Conservation (phyloP, 1,284 basidiomycete species). For the Trichosporon asahii region DNA sequence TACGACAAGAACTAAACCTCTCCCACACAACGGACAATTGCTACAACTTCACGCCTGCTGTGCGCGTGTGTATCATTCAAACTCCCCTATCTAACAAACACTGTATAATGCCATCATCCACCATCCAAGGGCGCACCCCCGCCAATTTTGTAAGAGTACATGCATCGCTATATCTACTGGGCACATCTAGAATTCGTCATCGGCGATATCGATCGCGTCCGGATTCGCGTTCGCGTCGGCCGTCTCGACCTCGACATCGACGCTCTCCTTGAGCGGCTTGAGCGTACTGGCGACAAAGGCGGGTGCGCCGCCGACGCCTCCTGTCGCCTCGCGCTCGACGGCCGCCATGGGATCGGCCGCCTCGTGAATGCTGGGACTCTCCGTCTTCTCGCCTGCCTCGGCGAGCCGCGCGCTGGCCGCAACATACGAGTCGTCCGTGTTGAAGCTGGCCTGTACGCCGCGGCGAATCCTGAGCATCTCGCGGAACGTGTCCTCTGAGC, state of each 20-base stretch:
- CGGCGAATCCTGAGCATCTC: conserved; percentile 98
- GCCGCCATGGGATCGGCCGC: conserved; percentile 59
- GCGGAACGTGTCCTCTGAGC: conserved; percentile 96
- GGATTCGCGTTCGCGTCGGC: conserved; percentile 42
- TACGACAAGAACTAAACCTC: neutral
- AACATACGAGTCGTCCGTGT: conserved; percentile 82
- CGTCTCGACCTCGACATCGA: conserved; percentile 24
- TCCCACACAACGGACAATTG: neutral
- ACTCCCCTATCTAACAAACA: neutral
- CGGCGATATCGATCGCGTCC: conserved; percentile 50
- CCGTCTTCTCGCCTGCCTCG: conserved; percentile 1
- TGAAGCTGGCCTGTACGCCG: conserved; percentile 96
- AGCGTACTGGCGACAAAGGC: conserved; percentile 64
- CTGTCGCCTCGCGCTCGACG: conserved; percentile 55
- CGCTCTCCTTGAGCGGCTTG: conserved; percentile 31
- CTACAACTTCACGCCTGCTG: neutral
- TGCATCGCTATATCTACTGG: conserved; percentile 7
- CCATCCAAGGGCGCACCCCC: neutral
- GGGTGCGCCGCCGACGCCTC: conserved; percentile 51
- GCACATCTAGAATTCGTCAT: conserved; percentile 42
- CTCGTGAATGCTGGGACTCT: conserved; percentile 38
- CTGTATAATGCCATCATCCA: conserved; percentile 3
- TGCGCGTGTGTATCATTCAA: neutral
- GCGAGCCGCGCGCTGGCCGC: conserved; percentile 57
- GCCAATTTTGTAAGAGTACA: conserved; percentile 4